Conservation (phyloP, 2,329 filamentous ascomycete species). For the Trichoderma polysporum region DNA sequence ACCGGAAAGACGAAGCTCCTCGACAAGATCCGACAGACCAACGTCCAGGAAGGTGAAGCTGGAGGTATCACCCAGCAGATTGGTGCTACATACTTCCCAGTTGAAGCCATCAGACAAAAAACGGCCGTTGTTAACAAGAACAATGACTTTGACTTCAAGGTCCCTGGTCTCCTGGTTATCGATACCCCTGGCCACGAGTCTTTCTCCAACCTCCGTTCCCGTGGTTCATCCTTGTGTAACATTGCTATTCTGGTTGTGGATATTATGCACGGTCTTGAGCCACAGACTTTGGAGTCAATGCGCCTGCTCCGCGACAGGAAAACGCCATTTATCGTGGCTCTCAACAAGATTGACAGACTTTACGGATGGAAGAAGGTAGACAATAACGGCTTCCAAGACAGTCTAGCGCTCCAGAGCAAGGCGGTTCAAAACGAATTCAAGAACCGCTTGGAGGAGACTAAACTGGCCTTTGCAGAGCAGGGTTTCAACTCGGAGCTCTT, state of each 20-base stretch:
- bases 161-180: conserved; percentile 93
- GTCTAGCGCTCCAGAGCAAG: conserved; percentile 84
- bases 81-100: conserved; percentile 98
- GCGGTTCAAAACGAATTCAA: conserved; percentile 92
- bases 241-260: conserved; percentile 98
- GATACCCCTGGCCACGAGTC: conserved; percentile 99
- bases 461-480: conserved; percentile 91
- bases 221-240: conserved; percentile 97
- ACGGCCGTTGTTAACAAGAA: conserved; percentile 91
- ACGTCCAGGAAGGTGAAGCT: conserved; percentile 97
- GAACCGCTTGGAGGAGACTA: conserved; percentile 85
- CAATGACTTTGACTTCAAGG: conserved; percentile 90
- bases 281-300: conserved; percentile 97
- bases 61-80: conserved; percentile 99
- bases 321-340: conserved; percentile 95
- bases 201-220: conserved; percentile 95
- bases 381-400: conserved; percentile 97
- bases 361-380: conserved; percentile 99
- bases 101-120: conserved; percentile 89
- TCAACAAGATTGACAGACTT: conserved; percentile 99
- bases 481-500: conserved; percentile 97
- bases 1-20: conserved; percentile 99
- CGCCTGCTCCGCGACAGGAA: conserved; percentile 86
- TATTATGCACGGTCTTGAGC: conserved; percentile 99
- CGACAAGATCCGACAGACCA: conserved; percentile 97